Evolutionary conservation across 768 basidiomycete genomes (phyloP), one percentile per base, ranked within the genome.

Genomic region (Panaeolus papilionaceus): DNA sequence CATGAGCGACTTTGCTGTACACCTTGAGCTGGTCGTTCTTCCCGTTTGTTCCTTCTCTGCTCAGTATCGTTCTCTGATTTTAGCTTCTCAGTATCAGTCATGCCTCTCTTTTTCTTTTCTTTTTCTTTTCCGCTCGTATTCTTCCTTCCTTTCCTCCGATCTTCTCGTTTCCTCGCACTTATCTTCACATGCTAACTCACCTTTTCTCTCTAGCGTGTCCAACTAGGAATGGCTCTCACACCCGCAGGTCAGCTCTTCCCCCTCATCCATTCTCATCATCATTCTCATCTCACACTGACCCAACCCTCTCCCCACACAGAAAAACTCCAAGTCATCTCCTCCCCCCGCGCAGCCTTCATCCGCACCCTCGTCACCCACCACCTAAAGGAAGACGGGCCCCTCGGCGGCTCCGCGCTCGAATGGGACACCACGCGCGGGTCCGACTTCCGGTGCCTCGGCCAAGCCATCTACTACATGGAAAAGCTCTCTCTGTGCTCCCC

Each of bases 211-310:
- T 68, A 93, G 90, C 84, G 92, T 62, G 92, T 93, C 7, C 92
- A 93, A 76, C 81, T 92, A 3, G 92, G 92, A 7, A 89, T 93
- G 83, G 91, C 92, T 0, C 80, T 92, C 38, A 92, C 91, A 0
- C 89, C 89, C 4, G 88, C 90, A 69, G 89, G 88, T 86, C 66
- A 39, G 80, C 4, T 73, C 47, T 38, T 66, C 54, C 66, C 38
- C 37, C 40, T 47, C n/a, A 42, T 40, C 5, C 3, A 40, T 18
- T 14, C 16, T 28, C 9, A 39, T 45, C 18, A 40, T 44, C 5
- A 38, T 40, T 23, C 61, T 63, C 7, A 65, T 61, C 7, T 38
- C 14, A 58, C 54, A 5, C 51, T 33, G 1, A 23, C 23, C 51
- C 26, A 8, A n/a, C 28, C 26, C 10, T 16, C 33, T 67, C 40